phyloP scores from a whole-genome alignment of 169 alveolate species.

The Plasmodium blacklocki region DNA sequence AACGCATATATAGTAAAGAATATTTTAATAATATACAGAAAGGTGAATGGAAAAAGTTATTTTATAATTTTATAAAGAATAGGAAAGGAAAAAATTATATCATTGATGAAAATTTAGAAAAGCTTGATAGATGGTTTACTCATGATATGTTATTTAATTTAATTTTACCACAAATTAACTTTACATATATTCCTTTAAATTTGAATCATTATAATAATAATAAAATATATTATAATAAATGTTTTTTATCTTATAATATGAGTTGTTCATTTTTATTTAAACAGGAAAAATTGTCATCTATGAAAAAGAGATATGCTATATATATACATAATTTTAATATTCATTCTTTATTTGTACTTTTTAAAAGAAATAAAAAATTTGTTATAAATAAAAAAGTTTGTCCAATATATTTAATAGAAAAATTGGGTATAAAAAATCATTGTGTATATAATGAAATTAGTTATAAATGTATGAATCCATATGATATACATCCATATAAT shows the following conservation, averaged over 20 bases:
- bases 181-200: slow-evolving; percentile 51
- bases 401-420: slow-evolving; percentile 20
- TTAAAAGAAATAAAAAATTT: slow-evolving; percentile 46
- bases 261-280: slow-evolving; percentile 55
- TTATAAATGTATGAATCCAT: neutral
- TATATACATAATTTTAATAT: slow-evolving; percentile 46
- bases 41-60: slow-evolving; percentile 61
- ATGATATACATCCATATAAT: slow-evolving; percentile 1
- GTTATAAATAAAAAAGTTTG: slow-evolving; percentile 12
- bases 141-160: slow-evolving; percentile 72
- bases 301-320: slow-evolving; percentile 28
- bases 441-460: slow-evolving; percentile 40
- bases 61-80: slow-evolving; percentile 51
- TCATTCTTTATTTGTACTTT: slow-evolving; percentile 38
- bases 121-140: slow-evolving; percentile 66
- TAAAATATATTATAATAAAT: slow-evolving; percentile 26
- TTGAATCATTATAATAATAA: slow-evolving; percentile 46
- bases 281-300: slow-evolving; percentile 66
- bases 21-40: slow-evolving; percentile 45
- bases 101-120: slow-evolving; percentile 51
- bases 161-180: slow-evolving; percentile 49
- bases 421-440: slow-evolving; percentile 27
- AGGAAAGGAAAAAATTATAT: slow-evolving; percentile 27
- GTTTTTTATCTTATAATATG: slow-evolving; percentile 57
- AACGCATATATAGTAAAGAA: slow-evolving; percentile 54